Evolutionary conservation across 257 asterid genomes (phyloP), one percentile per base, ranked within the genome.

Genomic region (Ilex asprella): DNA sequence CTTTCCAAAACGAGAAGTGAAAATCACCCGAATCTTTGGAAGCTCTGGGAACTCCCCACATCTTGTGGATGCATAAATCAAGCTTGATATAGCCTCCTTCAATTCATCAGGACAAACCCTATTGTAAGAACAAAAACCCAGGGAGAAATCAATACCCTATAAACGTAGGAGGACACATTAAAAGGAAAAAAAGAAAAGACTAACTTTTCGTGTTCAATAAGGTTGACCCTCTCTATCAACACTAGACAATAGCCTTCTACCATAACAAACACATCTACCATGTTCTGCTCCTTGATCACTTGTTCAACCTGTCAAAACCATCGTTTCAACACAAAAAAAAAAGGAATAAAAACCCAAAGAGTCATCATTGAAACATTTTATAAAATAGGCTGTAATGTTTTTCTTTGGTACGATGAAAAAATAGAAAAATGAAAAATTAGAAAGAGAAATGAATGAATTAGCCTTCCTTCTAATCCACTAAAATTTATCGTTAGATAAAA

Each of bases 11-110:
- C 79, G 73, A 1, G 82, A 62, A 2, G 79, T 61, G 70, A 89
- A 79, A 56, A 84, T 71, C 10, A 55, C 43, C 0, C 95, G 88
- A 66, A 87, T 81, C 75, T 89, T 81, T 57, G 76, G 90, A 70
- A 93, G 96, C 60, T 93, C 97, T 2, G 99, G 99, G 79, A 89
- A 89, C 2, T 89, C 96, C 13, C 99, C 99, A 66, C 95, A 87
- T 72, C 99, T 84, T 35, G 95, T 65, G 53, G 94, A 63, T 5
- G 96, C 95, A 69, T 56, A 85, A 55, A 87, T 87, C 79, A 93
- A 70, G 66, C 84, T 81, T 1, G 97, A 79, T 27, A 81, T 78
- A 0, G 87, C 90, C 73, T 89, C 99, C 30, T 69, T 64, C 63
- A 89, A 39, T 63, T 89, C 99, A 39, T 89, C 97, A 1, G 96